phyloP scores from a whole-genome alignment of 1,139 yeast genomes.

The Blastobotrys persicus region DNA sequence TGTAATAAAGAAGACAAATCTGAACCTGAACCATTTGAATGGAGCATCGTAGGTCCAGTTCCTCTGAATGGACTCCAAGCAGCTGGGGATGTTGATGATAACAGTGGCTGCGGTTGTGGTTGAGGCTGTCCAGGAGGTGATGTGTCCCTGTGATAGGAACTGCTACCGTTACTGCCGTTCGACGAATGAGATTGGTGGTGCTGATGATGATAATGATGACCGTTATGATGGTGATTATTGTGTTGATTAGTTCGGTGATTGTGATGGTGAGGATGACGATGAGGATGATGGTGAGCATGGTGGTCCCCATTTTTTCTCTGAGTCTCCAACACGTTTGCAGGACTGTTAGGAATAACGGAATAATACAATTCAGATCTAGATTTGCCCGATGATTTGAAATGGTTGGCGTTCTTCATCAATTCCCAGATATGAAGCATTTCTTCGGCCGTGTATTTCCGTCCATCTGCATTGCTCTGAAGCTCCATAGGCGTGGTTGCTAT shows the following conservation, averaged over 20 bases:
- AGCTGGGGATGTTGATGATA: neutral
- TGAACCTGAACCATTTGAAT: constrained; percentile 8
- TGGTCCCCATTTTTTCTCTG: neutral
- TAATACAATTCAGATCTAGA: constrained; percentile 19
- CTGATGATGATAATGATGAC: constrained; percentile 5
- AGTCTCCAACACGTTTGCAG: constrained; percentile 14
- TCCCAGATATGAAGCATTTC: constrained; percentile 57
- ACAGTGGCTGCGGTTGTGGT: neutral
- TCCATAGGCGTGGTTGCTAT: neutral
- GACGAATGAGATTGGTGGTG: neutral
- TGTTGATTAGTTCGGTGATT: constrained; percentile 7
- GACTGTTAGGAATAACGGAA: constrained; percentile 25
- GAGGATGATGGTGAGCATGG: neutral
- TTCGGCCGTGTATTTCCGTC: constrained; percentile 46
- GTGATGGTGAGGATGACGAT: constrained; percentile 1
- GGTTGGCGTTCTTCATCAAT: constrained; percentile 41
- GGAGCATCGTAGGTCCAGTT: constrained; percentile 6
- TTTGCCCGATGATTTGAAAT: constrained; percentile 21
- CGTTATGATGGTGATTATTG: constrained; percentile 2
- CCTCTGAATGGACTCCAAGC: constrained; percentile 9
- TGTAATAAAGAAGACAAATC: constrained; percentile 11
- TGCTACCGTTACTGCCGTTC: neutral
- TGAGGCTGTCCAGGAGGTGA: neutral
- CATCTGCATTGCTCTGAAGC: constrained; percentile 23
- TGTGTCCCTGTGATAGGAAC: neutral